Conservation (phyloP, 2,329 filamentous ascomycete genomes). For the Aspergillus alliaceus region DNA sequence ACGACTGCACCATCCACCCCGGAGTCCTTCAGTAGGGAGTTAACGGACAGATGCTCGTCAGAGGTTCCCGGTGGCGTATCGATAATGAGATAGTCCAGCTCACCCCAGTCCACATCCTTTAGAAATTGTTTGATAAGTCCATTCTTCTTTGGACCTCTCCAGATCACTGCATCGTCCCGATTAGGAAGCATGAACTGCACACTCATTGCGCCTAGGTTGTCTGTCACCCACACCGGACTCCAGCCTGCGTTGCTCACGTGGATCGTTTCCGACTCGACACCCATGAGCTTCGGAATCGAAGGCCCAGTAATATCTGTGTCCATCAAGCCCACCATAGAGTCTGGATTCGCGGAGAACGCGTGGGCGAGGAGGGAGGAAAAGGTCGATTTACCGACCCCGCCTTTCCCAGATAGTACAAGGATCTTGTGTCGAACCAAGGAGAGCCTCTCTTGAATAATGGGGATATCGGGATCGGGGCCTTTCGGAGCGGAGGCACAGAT, state of each 20-base stretch:
- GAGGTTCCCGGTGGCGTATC: constrained; percentile 95
- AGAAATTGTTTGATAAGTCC: constrained; percentile 96
- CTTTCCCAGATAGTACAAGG: constrained; percentile 89
- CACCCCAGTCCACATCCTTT: constrained; percentile 97
- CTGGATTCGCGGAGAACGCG: constrained; percentile 79
- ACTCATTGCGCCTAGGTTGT: constrained; percentile 94
- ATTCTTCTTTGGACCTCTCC: constrained; percentile 98
- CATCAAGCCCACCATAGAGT: constrained; percentile 86
- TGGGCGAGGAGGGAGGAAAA: constrained; percentile 87
- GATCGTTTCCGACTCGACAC: constrained; percentile 88
- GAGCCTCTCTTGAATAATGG: constrained; percentile 80
- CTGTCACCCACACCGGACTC: constrained; percentile 93
- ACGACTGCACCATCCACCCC: constrained; percentile 92
- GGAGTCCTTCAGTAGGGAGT: constrained; percentile 84
- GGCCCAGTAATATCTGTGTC: constrained; percentile 98
- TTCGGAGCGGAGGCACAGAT: constrained; percentile 95
- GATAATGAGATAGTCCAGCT: constrained; percentile 87
- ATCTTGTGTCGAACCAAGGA: constrained; percentile 86
- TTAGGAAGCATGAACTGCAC: constrained; percentile 98
- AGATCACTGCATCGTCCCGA: constrained; percentile 92
- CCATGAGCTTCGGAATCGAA: constrained; percentile 98
- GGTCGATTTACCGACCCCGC: constrained; percentile 94
- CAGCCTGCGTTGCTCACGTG: constrained; percentile 86
- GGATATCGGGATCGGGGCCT: constrained; percentile 91
- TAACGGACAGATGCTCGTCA: constrained; percentile 94